phyloP scores from a whole-genome alignment of 176 grass and related monocot genomes.

The Musa troglodytarum region DNA sequence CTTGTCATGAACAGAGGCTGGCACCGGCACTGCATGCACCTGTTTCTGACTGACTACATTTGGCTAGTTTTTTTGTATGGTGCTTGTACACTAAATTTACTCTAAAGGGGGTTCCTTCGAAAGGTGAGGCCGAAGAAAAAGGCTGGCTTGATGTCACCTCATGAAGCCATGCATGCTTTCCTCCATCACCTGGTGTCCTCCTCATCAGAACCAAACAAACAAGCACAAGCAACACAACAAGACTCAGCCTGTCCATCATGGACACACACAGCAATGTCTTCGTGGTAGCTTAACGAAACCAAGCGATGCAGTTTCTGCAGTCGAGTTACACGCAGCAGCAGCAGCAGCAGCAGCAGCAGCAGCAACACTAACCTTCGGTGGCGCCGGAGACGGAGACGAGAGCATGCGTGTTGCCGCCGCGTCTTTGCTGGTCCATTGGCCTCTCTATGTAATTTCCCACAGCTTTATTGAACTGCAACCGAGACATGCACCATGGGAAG shows the following conservation, averaged over 20 bases:
- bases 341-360: too few species aligned
- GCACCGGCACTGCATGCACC: neutral
- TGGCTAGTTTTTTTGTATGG: neutral
- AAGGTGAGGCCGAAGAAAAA: neutral
- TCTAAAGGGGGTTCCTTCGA: neutral
- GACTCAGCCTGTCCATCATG: too few species aligned
- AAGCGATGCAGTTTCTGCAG: too few species aligned
- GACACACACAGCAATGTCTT: too few species aligned
- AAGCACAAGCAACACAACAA: neutral
- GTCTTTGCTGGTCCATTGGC: neutral
- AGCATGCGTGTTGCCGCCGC: too few species aligned
- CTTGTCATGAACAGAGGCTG: neutral
- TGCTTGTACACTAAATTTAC: neutral
- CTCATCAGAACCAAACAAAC: neutral
- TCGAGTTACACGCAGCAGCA: too few species aligned
- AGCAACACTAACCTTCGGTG: too few species aligned
- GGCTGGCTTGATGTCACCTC: neutral
- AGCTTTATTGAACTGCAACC: neutral
- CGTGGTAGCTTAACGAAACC: too few species aligned
- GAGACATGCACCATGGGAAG: neutral
- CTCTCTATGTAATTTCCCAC: constrained; percentile 1
- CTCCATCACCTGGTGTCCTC: neutral
- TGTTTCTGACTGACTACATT: neutral
- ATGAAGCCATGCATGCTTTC: neutral
- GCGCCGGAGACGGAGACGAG: too few species aligned